These are phyloP conservation scores for Rugonectria rugulosa DNA, from an alignment of 2,329 filamentous ascomycete genomes.

Conservation along the genomic window DNA sequence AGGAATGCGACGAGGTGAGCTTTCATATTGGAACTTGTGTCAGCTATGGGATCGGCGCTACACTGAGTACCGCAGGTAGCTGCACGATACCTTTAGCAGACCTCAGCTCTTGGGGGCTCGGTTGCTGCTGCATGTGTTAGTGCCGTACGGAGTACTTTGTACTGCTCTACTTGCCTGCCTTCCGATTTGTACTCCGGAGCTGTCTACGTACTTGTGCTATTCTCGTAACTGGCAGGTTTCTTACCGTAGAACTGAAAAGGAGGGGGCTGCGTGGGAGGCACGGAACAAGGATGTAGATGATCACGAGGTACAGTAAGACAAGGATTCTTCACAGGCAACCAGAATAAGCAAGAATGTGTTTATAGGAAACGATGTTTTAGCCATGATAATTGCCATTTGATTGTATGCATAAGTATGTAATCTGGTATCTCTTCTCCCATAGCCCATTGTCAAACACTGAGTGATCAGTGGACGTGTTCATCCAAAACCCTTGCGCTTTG, in stretches of 20 bases:
- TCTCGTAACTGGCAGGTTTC: too few species aligned
- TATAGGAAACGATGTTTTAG: conserved; percentile 6
- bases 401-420: conserved; percentile 23
- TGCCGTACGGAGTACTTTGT: not conserved
- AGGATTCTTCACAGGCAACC: conserved; percentile 26
- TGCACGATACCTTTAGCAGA: conserved; percentile 14
- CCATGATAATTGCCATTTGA: conserved; percentile 29
- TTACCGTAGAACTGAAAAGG: not conserved
- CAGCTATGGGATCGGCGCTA: conserved; percentile 24
- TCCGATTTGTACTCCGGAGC: too few species aligned
- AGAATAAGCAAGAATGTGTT: conserved; percentile 11
- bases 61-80: conserved; percentile 16
- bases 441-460: conserved; percentile 39
- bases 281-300: conserved; percentile 32
- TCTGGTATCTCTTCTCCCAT: conserved; percentile 39
- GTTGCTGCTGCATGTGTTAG: not conserved
- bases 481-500: conserved; percentile 30
- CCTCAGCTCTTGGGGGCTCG: conserved; percentile 8
- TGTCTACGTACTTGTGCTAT: too few species aligned
- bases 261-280: conserved; percentile 29
- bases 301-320: conserved; percentile 38
- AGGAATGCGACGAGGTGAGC: conserved; percentile 1
- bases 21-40: conserved; percentile 8
- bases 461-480: conserved; percentile 38
- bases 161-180: too few species aligned